Conservation (phyloP, 352 stramenopile genomes). For the Globisporangium irregulare region DNA sequence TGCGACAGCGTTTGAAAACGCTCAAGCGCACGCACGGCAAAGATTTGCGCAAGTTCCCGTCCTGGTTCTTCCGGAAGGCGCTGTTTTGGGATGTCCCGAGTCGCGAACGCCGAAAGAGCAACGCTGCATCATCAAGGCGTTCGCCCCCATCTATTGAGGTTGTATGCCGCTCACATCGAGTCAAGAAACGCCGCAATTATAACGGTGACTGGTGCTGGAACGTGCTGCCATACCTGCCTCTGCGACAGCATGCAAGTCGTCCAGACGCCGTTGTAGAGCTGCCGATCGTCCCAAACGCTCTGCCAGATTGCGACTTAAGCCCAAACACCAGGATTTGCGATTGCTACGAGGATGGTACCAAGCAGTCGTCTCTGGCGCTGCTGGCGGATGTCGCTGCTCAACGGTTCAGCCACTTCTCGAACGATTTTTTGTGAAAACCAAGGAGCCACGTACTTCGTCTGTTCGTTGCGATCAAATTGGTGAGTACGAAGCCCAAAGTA, state of each 20-base stretch:
- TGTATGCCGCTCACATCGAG: neutral
- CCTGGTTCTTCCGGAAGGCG: slow-evolving; percentile 37
- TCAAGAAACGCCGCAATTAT: neutral
- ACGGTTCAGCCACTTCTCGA: neutral
- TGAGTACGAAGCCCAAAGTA: neutral
- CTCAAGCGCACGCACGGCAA: slow-evolving; percentile 46
- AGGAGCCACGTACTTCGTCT: neutral
- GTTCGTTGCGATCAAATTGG: neutral
- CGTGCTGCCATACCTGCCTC: too few relatives aligned
- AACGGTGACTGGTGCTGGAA: too few relatives aligned
- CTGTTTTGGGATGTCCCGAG: too few relatives aligned
- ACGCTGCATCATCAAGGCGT: neutral
- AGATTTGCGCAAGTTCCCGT: slow-evolving; percentile 29
- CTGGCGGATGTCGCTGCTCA: slow-evolving; percentile 10
- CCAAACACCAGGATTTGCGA: neutral
- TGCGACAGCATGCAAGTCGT: neutral
- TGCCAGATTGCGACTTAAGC: neutral
- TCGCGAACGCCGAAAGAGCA: neutral
- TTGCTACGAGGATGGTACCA: neutral
- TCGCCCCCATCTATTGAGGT: neutral
- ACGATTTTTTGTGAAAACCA: neutral
- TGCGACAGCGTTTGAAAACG: slow-evolving; percentile 54
- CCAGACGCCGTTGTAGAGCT: neutral
- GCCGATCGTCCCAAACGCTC: neutral
- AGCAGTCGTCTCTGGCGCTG: slow-evolving; percentile 6